Conservation (phyloP, 371 early-diverging fungal genomes). For the Smittium culicis region DNA sequence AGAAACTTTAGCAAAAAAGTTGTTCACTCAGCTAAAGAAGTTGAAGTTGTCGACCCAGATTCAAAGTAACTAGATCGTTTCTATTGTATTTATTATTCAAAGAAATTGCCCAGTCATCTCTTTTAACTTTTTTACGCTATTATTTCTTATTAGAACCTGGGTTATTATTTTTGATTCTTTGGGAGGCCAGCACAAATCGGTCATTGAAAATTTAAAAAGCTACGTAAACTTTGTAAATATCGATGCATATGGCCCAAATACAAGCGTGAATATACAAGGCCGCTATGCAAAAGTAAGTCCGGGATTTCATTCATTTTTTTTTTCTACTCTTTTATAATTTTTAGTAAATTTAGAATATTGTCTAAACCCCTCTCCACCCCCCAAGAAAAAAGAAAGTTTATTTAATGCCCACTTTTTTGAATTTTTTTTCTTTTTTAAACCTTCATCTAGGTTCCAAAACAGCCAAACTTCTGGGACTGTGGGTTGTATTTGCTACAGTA, state of each 20-base stretch:
- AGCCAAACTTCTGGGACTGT: constrained; percentile 49
- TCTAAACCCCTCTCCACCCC: no score
- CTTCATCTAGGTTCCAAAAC: constrained; percentile 42
- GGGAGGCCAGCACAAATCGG: constrained; percentile 27
- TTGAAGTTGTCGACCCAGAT: not conserved
- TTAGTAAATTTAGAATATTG: not conserved
- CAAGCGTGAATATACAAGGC: constrained; percentile 22
- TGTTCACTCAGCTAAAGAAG: not conserved
- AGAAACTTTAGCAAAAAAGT: not conserved
- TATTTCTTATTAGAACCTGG: constrained; percentile 9
- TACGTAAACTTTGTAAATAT: not conserved
- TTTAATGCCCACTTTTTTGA: no score
- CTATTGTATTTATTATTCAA: not conserved
- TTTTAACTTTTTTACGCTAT: not conserved
- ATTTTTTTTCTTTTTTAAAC: no score
- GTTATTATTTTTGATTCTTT: constrained; percentile 45
- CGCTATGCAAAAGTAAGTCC: constrained; percentile 33
- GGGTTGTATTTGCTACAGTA: constrained; percentile 47
- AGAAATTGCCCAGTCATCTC: not conserved
- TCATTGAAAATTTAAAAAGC: not conserved
- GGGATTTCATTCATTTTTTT: not conserved
- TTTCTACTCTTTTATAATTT: not conserved
- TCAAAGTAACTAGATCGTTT: not conserved
- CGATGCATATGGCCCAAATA: constrained; percentile 22
- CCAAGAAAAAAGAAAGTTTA: no score